Conservation (phyloP, 768 basidiomycete species). For the Tulasnella sp. region DNA sequence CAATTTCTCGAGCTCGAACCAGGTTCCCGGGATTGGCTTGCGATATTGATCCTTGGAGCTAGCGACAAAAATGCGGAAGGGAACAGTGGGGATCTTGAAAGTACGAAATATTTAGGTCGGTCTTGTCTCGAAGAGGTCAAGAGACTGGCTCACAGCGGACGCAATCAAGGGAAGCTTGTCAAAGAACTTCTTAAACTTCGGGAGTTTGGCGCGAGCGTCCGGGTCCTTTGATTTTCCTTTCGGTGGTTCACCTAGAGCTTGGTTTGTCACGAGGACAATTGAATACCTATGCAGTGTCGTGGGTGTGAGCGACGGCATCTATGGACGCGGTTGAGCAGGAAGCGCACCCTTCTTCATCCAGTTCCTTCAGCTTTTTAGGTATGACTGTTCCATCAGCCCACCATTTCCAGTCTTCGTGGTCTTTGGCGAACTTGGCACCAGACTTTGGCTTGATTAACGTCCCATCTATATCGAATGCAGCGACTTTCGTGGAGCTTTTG, state of each 20-base stretch:
- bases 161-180: constrained; percentile 73
- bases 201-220: constrained; percentile 41
- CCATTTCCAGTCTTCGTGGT: constrained; percentile 65
- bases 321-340: not conserved
- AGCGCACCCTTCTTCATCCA: constrained; percentile 63
- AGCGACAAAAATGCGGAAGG: constrained; percentile 80
- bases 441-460: constrained; percentile 64
- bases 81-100: constrained; percentile 66
- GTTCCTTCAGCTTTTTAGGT: constrained; percentile 62
- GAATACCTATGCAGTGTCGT: constrained; percentile 54
- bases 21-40: constrained; percentile 90
- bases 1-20: constrained; percentile 67
- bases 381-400: constrained; percentile 56
- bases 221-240: constrained; percentile 20
- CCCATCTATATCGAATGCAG: constrained; percentile 85
- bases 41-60: constrained; percentile 72
- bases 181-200: constrained; percentile 66
- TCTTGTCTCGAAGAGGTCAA: not conserved
- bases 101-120: not conserved
- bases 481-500: constrained; percentile 58
- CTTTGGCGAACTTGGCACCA: constrained; percentile 51
- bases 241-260: constrained; percentile 51
- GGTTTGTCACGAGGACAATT: constrained; percentile 82
- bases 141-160: constrained; percentile 43
- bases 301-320: not conserved